Evolutionary conservation across 805 yeast species (phyloP), one percentile per base, ranked within the genome.

Genomic region (Kockiozyma suomiensis): DNA sequence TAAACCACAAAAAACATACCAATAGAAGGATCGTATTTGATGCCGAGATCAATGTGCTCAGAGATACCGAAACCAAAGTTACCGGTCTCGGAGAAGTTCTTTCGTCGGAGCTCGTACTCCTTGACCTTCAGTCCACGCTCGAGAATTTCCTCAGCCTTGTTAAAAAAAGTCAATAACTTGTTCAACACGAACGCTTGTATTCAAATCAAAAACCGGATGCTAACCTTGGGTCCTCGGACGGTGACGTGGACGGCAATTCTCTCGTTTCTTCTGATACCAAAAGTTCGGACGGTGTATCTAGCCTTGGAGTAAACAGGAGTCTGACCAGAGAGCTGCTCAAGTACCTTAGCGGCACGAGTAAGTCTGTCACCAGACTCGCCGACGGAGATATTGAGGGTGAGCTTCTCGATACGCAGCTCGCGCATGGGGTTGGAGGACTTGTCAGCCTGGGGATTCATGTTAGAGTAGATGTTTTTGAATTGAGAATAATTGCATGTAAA

Each of bases 321-420:
- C 85, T 94, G 99, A 92, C 99, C 99, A 74, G 98, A 93, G 76
- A 94, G 88, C 85, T 94, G 99, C 85, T 94, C 99, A 79, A 94
- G 86, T 76, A 94, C 99, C 87, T 94, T 94, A 79, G 99, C 94
- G 75, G 99, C 99, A 89, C 99, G 93, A 85, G 99, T 94, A 81
- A 94, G 90, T 88, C 98, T 89, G 83, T 94, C 99, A 86, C 99
- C 99, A 82, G 97, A 92, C 85, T 94, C 99, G 85, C 99, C 99
- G 81, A 94, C 99, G 82, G 96, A 92, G 84, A 94, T 94, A 94
- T 94, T 94, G 82, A 94, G 89, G 82, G 94, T 97, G 82, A 94
- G 88, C 85, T 94, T 94, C 85, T 94, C 98, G 85, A 94, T 93
- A 85, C 88, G 92, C 82, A 94, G 85, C 76, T 94, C 98, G 84